Evolutionary conservation across 2,329 filamentous ascomycete genomes (phyloP).

Genomic region (Lachnellula occidentalis): DNA sequence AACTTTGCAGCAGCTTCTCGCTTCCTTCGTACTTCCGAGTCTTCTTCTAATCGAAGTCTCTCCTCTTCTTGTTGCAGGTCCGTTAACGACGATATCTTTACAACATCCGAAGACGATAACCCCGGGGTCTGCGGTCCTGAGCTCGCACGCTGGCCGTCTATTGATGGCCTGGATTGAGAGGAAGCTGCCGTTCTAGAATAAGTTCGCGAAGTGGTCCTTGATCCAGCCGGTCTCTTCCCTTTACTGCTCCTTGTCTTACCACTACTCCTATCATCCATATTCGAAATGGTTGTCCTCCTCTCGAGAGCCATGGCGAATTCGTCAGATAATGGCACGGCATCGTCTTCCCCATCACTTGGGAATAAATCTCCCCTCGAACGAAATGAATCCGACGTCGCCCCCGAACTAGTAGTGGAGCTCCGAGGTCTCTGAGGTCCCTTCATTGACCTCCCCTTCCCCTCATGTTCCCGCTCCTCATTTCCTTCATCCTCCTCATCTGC

Average conservation of each 20-base stretch:
- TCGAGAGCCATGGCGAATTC: constrained; percentile 84
- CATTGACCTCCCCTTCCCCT: constrained; percentile 7
- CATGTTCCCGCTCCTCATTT: too few relatives aligned
- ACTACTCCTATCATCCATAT: constrained; percentile 65
- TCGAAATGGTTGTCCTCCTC: constrained; percentile 54
- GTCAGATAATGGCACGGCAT: constrained; percentile 87
- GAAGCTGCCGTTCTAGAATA: constrained; percentile 42
- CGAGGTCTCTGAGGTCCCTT: constrained; percentile 48
- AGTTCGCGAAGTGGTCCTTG: constrained; percentile 52
- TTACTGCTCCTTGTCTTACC: constrained; percentile 57
- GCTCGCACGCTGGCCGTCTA: constrained; percentile 13
- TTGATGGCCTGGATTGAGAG: constrained; percentile 21
- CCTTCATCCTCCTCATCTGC: constrained; percentile 31
- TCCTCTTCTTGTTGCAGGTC: constrained; percentile 51
- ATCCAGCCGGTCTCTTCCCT: constrained; percentile 43
- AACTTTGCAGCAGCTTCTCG: constrained; percentile 47
- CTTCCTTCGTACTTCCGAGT: constrained; percentile 47
- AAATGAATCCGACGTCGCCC: constrained; percentile 77
- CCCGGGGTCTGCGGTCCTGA: constrained; percentile 30
- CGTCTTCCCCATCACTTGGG: constrained; percentile 79
- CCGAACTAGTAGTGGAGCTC: constrained; percentile 74
- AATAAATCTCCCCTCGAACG: constrained; percentile 87
- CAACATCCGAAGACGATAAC: constrained; percentile 33
- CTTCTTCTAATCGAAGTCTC: constrained; percentile 40
- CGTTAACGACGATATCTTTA: constrained; percentile 42